phyloP scores from a whole-genome alignment of 148 eudicot species.

The Chenopodium suecicum region DNA sequence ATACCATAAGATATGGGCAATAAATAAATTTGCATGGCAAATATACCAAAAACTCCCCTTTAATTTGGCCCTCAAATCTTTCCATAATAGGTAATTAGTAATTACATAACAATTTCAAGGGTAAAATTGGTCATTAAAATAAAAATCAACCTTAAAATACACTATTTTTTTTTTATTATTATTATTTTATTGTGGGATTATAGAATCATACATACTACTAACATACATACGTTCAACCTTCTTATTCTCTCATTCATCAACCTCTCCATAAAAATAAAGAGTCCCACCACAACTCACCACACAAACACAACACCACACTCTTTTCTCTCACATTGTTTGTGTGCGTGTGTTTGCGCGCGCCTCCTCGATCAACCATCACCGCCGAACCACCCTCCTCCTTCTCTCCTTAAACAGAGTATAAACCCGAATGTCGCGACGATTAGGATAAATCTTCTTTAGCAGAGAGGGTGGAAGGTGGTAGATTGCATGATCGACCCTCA shows the following conservation, averaged over 20 bases:
- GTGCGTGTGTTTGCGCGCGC: not conserved
- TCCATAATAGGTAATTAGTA: conserved; percentile 8
- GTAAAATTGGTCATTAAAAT: not conserved
- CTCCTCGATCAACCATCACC: not conserved
- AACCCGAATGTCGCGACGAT: not conserved
- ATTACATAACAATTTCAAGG: not conserved
- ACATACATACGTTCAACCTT: conserved; percentile 1
- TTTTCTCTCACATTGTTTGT: conserved; percentile 1
- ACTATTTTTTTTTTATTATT: too few species aligned
- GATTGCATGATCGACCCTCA: conserved; percentile 35
- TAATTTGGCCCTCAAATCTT: not conserved
- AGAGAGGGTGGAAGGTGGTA: conserved; percentile 20
- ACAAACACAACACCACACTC: not conserved
- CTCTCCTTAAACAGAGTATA: conserved; percentile 14
- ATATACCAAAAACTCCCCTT: not conserved
- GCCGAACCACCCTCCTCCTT: not conserved
- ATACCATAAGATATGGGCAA: not conserved
- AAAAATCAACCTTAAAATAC: too few species aligned
- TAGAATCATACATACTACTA: not conserved
- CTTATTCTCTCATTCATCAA: not conserved
- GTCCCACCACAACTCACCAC: not conserved
- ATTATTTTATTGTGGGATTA: too few species aligned
- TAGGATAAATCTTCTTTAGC: not conserved
- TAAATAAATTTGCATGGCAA: not conserved
- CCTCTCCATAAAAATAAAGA: not conserved